Percentiles rank a stretch among this genome's conserved stretches.
Conservation (phyloP, 2,329 filamentous ascomycete species). For the Dothiorella sarmentorum region DNA sequence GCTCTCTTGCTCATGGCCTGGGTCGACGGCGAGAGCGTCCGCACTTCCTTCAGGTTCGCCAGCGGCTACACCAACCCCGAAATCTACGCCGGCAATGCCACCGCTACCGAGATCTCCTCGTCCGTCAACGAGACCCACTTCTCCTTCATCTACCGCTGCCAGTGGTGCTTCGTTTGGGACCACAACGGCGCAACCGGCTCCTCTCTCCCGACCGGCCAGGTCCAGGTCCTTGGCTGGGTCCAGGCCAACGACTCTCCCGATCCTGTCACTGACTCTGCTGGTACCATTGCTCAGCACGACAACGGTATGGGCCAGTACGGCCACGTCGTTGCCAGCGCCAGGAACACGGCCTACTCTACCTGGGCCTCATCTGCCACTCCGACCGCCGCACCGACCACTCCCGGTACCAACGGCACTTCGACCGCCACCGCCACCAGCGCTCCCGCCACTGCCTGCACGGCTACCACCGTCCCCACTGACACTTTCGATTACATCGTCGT, state of each 20-base stretch:
- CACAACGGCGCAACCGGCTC: conserved; percentile 40
- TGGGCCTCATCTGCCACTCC: conserved; percentile 37
- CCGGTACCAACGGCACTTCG: conserved; percentile 15
- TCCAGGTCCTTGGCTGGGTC: conserved; percentile 55
- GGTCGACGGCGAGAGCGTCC: conserved; percentile 27
- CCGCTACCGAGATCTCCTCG: conserved; percentile 58
- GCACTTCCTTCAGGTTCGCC: conserved; percentile 33
- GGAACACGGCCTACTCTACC: conserved; percentile 42
- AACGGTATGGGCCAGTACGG: conserved; percentile 55
- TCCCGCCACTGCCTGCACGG: conserved; percentile 35
- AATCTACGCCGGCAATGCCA: conserved; percentile 60
- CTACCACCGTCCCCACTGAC: conserved; percentile 37
- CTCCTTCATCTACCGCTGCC: conserved; percentile 63
- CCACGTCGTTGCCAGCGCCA: conserved; percentile 41
- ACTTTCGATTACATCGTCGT: conserved; percentile 63
- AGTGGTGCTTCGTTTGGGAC: conserved; percentile 47
- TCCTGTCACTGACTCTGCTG: conserved; percentile 43
- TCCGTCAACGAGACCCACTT: conserved; percentile 58
- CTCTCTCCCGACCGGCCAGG: conserved; percentile 31
- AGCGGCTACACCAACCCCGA: conserved; percentile 57
- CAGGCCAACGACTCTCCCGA: conserved; percentile 44
- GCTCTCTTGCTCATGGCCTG: conserved; percentile 34
- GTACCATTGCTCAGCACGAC: conserved; percentile 54
- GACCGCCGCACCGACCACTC: conserved; percentile 35
- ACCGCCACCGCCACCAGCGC: conserved; percentile 28